phyloP scores from a whole-genome alignment of 1,284 basidiomycete species.

The Mixia osmundae region DNA sequence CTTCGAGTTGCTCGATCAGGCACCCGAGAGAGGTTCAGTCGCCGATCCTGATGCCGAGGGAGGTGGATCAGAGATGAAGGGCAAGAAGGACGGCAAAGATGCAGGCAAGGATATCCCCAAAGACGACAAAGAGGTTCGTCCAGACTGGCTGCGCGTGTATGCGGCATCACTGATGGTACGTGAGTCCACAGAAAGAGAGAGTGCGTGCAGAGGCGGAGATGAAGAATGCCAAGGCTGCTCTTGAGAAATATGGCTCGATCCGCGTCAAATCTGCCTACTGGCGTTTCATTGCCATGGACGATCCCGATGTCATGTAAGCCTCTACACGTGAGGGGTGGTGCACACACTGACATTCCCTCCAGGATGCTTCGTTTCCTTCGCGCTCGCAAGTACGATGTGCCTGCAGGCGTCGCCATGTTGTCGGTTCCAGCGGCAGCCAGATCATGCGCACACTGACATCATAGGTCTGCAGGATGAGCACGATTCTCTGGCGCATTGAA shows the following conservation, averaged over 20 bases:
- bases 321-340: too few species aligned
- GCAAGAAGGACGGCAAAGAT: slow-evolving; percentile 13
- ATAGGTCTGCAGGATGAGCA: slow-evolving; percentile 1
- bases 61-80: not conserved
- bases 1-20: slow-evolving; percentile 11
- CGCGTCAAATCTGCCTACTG: slow-evolving; percentile 21
- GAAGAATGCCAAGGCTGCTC: slow-evolving; percentile 19
- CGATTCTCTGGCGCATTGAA: slow-evolving; percentile 16
- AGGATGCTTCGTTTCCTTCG: slow-evolving; percentile 22
- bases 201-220: slow-evolving; percentile 20
- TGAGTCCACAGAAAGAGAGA: slow-evolving; percentile 21
- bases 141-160: not conserved
- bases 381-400: slow-evolving; percentile 23
- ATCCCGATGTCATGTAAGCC: slow-evolving; percentile 11
- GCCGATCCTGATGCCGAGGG: slow-evolving; percentile 4
- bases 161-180: too few species aligned
- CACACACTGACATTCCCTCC: too few species aligned
- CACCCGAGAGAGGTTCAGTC: slow-evolving; percentile 7
- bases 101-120: slow-evolving; percentile 17
- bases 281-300: slow-evolving; percentile 19
- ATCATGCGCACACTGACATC: not conserved
- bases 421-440: slow-evolving; percentile 8
- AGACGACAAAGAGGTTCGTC: slow-evolving; percentile 12
- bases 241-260: slow-evolving; percentile 21
- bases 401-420: slow-evolving; percentile 23